Conservation (phyloP, 345 rosid genomes). For the Cardamine chenopodiifolia region DNA sequence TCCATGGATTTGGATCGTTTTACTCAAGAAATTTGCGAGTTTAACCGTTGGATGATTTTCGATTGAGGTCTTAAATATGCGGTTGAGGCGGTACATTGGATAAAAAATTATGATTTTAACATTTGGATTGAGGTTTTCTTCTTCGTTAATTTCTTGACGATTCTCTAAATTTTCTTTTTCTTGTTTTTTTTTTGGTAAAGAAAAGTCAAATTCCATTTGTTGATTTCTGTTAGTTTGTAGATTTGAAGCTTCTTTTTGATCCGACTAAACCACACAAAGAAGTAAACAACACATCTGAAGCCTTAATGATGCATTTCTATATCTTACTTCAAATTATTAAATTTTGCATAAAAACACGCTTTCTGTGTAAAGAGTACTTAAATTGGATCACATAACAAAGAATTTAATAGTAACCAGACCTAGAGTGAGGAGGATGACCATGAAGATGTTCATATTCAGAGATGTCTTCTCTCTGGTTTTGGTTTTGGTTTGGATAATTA, state of each 20-base stretch:
- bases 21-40: slow-evolving; percentile 9
- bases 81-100: neutral
- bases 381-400: neutral
- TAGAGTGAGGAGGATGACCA: slow-evolving; percentile 1
- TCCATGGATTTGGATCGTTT: slow-evolving; percentile 18
- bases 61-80: neutral
- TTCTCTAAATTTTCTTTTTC: no score
- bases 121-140: neutral
- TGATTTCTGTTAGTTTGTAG: neutral
- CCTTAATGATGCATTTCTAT: neutral
- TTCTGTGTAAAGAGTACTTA: neutral
- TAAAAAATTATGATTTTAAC: neutral
- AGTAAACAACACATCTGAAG: neutral
- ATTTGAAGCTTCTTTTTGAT: no score
- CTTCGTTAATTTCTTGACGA: neutral
- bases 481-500: slow-evolving; percentile 4
- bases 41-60: neutral
- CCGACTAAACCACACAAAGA: neutral
- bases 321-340: neutral
- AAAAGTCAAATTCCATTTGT: neutral
- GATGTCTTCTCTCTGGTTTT: neutral
- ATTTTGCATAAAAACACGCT: neutral
- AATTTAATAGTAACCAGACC: slow-evolving; percentile 13
- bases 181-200: neutral
- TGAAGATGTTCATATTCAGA: slow-evolving; percentile 24